phyloP scores from a whole-genome alignment of 208 protist species.

The Leishmania braziliensis region DNA sequence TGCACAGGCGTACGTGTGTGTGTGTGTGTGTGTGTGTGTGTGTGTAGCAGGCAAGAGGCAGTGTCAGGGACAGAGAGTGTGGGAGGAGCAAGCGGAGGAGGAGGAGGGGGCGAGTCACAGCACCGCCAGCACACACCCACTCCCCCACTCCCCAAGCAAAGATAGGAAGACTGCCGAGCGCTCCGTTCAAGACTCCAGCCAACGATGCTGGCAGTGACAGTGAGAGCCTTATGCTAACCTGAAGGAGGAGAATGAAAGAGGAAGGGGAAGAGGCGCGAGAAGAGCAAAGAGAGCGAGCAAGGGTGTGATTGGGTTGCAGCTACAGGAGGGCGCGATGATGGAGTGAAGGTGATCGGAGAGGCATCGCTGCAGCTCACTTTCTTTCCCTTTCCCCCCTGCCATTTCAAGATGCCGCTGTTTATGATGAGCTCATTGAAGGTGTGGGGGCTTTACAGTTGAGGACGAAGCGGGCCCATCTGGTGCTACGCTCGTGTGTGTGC shows the following conservation, averaged over 20 bases:
- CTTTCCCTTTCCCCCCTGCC: not conserved
- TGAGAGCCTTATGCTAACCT: too few species aligned
- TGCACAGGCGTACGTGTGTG: too few species aligned
- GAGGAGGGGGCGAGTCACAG: not conserved
- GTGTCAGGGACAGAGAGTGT: not conserved
- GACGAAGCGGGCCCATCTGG: not conserved
- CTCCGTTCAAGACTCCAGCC: too few species aligned
- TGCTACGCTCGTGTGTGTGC: not conserved
- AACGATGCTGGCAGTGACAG: too few species aligned
- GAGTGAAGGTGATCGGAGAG: not conserved
- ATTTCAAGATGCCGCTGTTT: not conserved
- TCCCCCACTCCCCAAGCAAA: not conserved
- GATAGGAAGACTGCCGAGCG: not conserved
- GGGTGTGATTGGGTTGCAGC: not conserved
- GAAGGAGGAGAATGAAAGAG: not conserved
- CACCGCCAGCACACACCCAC: not conserved
- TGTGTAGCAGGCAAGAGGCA: too few species aligned
- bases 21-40: too few species aligned
- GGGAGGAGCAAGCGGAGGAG: not conserved
- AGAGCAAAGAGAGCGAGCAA: not conserved
- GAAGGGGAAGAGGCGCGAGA: not conserved
- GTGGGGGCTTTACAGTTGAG: not conserved
- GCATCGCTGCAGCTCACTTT: not conserved
- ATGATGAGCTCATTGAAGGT: not conserved
- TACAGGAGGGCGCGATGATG: not conserved